Percentiles rank a stretch among this genome's conserved stretches.
phyloP scores from a whole-genome alignment of 2,329 filamentous ascomycete species.

The Teratosphaeria pseudoeucalypti region DNA sequence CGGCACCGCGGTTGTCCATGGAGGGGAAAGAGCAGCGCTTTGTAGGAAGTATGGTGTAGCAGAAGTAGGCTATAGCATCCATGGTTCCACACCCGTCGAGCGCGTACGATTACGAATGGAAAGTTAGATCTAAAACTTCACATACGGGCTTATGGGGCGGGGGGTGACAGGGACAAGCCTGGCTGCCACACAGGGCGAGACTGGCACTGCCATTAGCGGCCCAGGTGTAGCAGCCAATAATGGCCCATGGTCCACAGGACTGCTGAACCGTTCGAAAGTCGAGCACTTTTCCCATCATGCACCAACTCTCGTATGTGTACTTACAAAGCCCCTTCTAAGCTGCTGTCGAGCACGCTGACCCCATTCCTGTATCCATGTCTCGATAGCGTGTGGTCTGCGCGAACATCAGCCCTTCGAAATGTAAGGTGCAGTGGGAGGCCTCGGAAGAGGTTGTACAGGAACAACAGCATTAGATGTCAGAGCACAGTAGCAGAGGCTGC shows the following conservation, averaged over 20 bases:
- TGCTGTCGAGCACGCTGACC: slow-evolving; percentile 29
- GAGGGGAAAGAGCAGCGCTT: background rate
- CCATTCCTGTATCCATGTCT: slow-evolving; percentile 38
- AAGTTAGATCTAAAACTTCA: background rate
- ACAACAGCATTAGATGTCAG: background rate
- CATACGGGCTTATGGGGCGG: background rate
- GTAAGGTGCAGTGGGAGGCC: slow-evolving; percentile 12
- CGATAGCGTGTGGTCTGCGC: slow-evolving; percentile 11
- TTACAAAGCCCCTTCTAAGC: slow-evolving; percentile 4
- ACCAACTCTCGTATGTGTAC: slow-evolving; percentile 4
- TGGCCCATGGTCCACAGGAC: background rate
- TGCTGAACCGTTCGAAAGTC: background rate
- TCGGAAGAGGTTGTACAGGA: slow-evolving; percentile 8
- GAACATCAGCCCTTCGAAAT: slow-evolving; percentile 1
- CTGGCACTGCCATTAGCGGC: background rate
- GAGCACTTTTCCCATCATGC: background rate
- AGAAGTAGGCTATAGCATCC: background rate
- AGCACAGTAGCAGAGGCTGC: background rate
- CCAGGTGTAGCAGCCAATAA: background rate
- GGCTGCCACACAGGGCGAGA: background rate
- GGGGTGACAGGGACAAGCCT: background rate
- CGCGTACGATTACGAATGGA: background rate
- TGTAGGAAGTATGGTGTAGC: too few species aligned
- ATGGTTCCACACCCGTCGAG: background rate
- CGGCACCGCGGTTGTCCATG: background rate